These are phyloP conservation scores for Fusarium cicatricum DNA, from an alignment of 2,329 filamentous ascomycete genomes.

Conservation along the genomic window DNA sequence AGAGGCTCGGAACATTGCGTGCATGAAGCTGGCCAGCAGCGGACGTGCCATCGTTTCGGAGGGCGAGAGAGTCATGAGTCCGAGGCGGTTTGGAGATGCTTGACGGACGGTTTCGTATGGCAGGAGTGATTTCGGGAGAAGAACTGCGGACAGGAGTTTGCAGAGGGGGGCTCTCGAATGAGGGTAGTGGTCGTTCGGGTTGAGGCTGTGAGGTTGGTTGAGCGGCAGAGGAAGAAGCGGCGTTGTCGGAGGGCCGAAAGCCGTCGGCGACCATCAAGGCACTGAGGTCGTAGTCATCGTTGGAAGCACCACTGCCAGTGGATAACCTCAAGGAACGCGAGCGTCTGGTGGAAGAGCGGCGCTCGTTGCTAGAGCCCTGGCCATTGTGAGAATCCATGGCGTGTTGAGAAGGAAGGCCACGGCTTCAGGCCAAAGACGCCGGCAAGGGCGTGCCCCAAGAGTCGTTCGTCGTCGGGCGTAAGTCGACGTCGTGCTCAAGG, in stretches of 20 bases:
- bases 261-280: constrained; percentile 63
- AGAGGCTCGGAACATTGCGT: constrained; percentile 43
- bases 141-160: constrained; percentile 16
- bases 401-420: constrained; percentile 28
- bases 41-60: constrained; percentile 58
- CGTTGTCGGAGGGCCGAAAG: constrained; percentile 53
- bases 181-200: constrained; percentile 7
- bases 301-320: constrained; percentile 37
- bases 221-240: constrained; percentile 4
- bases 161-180: constrained; percentile 26
- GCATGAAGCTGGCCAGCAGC: constrained; percentile 22
- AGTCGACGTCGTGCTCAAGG: constrained; percentile 23
- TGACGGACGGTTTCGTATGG: constrained; percentile 54
- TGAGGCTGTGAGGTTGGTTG: constrained; percentile 31
- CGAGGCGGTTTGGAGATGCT: constrained; percentile 64
- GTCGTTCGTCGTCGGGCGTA: constrained; percentile 29
- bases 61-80: constrained; percentile 58
- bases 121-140: constrained; percentile 33
- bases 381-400: constrained; percentile 53
- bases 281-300: constrained; percentile 59
- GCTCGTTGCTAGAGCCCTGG: constrained; percentile 51
- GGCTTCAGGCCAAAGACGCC: constrained; percentile 39
- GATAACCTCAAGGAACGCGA: constrained; percentile 54
- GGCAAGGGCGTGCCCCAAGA: constrained; percentile 37
- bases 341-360: constrained; percentile 53